Conservation (phyloP, 2,329 filamentous ascomycete species). For the Furcasterigmium sp. region DNA sequence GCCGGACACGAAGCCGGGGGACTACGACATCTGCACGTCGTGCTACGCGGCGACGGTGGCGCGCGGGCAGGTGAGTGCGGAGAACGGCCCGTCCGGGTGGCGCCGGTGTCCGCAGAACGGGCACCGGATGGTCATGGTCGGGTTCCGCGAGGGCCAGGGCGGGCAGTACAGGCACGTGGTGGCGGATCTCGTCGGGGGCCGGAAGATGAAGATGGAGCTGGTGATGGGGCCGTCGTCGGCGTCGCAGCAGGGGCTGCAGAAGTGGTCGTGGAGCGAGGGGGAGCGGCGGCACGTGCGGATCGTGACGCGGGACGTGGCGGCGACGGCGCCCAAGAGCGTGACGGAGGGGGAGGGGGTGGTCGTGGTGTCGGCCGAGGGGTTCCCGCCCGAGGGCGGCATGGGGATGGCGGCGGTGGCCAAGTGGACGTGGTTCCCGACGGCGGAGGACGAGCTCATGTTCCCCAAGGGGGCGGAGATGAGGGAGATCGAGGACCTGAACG, state of each 20-base stretch:
- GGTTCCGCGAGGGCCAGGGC: conserved; percentile 63
- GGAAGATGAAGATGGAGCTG: conserved; percentile 57
- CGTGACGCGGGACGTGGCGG: conserved; percentile 45
- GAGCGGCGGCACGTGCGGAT: conserved; percentile 36
- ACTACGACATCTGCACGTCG: conserved; percentile 77
- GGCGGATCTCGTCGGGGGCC: conserved; percentile 72
- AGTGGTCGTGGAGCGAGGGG: conserved; percentile 47
- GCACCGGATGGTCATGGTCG: conserved; percentile 80
- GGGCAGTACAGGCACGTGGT: conserved; percentile 65
- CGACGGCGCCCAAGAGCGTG: conserved; percentile 27
- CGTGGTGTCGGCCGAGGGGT: conserved; percentile 26
- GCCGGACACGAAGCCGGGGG: conserved; percentile 51
- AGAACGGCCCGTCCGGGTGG: conserved; percentile 80
- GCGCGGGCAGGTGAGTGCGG: conserved; percentile 59
- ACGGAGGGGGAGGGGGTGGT: conserved; percentile 16
- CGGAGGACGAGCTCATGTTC: conserved; percentile 74
- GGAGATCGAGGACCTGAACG: conserved; percentile 83
- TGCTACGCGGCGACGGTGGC: conserved; percentile 70
- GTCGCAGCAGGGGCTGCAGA: conserved; percentile 30
- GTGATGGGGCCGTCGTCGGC: conserved; percentile 16
- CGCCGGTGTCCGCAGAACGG: conserved; percentile 66
- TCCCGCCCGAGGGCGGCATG: conserved; percentile 72
- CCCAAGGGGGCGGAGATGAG: conserved; percentile 76
- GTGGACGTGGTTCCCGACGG: conserved; percentile 73
- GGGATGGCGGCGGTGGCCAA: conserved; percentile 59